A percentile compares a stretch with the other conserved stretches of the same genome.
Evolutionary conservation across 1,284 basidiomycete genomes (phyloP).

Genomic region (Microbotryum saponariae): DNA sequence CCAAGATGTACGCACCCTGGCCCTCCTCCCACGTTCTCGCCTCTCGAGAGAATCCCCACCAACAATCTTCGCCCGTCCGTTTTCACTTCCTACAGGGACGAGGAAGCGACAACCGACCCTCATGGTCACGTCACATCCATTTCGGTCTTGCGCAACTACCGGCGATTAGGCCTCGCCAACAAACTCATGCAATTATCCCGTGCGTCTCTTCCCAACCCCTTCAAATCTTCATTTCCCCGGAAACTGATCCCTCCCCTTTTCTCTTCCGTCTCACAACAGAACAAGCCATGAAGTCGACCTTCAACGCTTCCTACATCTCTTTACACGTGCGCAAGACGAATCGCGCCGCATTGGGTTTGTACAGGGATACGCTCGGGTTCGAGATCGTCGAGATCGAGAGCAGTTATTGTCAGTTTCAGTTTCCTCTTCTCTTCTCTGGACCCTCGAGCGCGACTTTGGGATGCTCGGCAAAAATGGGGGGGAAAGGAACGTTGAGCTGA

Average conservation of each 20-base stretch:
- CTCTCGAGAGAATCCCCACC: not conserved
- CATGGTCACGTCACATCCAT: slow-evolving; percentile 87
- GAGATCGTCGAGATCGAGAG: slow-evolving; percentile 64
- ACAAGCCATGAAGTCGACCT: slow-evolving; percentile 76
- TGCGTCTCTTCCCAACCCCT: slow-evolving; percentile 45
- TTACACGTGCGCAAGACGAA: slow-evolving; percentile 83
- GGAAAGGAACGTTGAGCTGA: not conserved
- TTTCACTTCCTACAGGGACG: slow-evolving; percentile 51
- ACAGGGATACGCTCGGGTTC: slow-evolving; percentile 77
- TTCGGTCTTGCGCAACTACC: slow-evolving; percentile 74
- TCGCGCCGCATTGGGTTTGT: slow-evolving; percentile 70
- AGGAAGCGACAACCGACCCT: slow-evolving; percentile 55
- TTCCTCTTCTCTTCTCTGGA: no score
- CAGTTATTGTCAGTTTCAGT: slow-evolving; percentile 54
- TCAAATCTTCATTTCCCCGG: not conserved
- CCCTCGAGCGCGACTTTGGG: not conserved
- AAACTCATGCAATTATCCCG: slow-evolving; percentile 80
- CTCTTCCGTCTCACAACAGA: slow-evolving; percentile 48
- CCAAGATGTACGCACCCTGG: slow-evolving; percentile 62
- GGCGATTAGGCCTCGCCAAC: slow-evolving; percentile 76
- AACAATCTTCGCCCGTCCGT: no score
- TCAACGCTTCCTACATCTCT: slow-evolving; percentile 66
- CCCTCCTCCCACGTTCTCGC: not conserved
- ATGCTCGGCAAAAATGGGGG: not conserved
- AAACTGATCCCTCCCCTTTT: not conserved